These are phyloP conservation scores for Rhodofomes roseus DNA, from an alignment of 1,284 basidiomycete genomes.

Conservation along the genomic window DNA sequence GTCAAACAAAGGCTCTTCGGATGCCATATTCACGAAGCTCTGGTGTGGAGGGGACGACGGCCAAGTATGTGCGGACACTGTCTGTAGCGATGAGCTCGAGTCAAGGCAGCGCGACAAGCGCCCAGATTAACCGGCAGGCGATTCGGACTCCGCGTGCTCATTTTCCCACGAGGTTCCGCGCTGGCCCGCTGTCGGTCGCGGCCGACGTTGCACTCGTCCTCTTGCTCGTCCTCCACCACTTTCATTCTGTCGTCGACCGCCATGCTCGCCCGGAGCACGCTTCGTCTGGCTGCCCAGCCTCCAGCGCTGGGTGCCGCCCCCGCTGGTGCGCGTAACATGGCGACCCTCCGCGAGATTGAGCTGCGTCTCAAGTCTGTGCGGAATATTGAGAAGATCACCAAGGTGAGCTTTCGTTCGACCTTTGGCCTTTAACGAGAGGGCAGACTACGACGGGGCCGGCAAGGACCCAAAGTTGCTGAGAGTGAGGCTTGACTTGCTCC, in stretches of 20 bases:
- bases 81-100: slow-evolving; percentile 11
- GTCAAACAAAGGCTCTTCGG: slow-evolving; percentile 79
- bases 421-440: not conserved
- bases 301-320: slow-evolving; percentile 59
- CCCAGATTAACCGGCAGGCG: not conserved
- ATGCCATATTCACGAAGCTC: slow-evolving; percentile 35
- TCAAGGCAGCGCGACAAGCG: slow-evolving; percentile 4
- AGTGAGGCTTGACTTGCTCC: too few relatives aligned
- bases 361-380: slow-evolving; percentile 94
- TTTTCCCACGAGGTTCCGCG: slow-evolving; percentile 19
- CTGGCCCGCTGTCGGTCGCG: slow-evolving; percentile 7
- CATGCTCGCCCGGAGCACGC: slow-evolving; percentile 65
- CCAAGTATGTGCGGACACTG: slow-evolving; percentile 7
- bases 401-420: slow-evolving; percentile 50
- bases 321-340: slow-evolving; percentile 81
- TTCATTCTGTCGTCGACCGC: slow-evolving; percentile 16
- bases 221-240: slow-evolving; percentile 22
- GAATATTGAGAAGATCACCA: slow-evolving; percentile 99
- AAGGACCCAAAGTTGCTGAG: too few relatives aligned
- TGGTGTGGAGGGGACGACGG: slow-evolving; percentile 5
- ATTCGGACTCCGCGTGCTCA: slow-evolving; percentile 17
- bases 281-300: slow-evolving; percentile 58
- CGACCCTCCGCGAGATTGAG: slow-evolving; percentile 97
- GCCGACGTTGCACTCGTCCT: slow-evolving; percentile 20
- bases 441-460: not conserved